Evolutionary conservation across 2,329 filamentous ascomycete species (phyloP).

Genomic region (Pleurostoma richardsiae): DNA sequence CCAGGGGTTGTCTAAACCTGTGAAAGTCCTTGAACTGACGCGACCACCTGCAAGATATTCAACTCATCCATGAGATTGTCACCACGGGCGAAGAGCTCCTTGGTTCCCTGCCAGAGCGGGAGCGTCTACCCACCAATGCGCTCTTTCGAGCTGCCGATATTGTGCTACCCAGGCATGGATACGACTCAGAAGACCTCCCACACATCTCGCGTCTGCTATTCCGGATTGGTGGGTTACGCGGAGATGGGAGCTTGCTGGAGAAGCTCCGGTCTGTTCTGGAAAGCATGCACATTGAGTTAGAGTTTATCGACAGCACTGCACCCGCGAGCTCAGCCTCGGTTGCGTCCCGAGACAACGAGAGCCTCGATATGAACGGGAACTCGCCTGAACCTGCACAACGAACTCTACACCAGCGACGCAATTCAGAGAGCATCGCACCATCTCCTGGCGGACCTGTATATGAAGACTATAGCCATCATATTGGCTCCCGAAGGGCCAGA

Average conservation of each 20-base stretch:
- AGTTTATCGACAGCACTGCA: conserved; percentile 39
- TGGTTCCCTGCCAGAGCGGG: conserved; percentile 49
- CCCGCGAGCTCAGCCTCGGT: conserved; percentile 2
- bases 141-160: conserved; percentile 78
- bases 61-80: conserved; percentile 73
- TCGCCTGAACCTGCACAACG: not conserved
- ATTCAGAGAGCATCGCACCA: conserved; percentile 12
- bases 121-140: conserved; percentile 67
- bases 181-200: conserved; percentile 62
- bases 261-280: conserved; percentile 66
- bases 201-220: conserved; percentile 75
- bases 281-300: conserved; percentile 67
- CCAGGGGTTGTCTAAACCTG: conserved; percentile 31
- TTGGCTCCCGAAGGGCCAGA: no score
- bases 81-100: conserved; percentile 62
- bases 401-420: conserved; percentile 13
- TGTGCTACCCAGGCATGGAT: conserved; percentile 64
- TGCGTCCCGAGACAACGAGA: not conserved
- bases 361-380: not conserved
- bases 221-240: conserved; percentile 64
- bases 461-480: no score
- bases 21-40: conserved; percentile 5
- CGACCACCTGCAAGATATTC: conserved; percentile 56
- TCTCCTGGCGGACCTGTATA: no score
- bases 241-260: conserved; percentile 53